A percentile compares a stretch with the other conserved stretches of the same genome.
phyloP scores from a whole-genome alignment of 192 early-diverging fungal genomes.

The Dispira simplex region DNA sequence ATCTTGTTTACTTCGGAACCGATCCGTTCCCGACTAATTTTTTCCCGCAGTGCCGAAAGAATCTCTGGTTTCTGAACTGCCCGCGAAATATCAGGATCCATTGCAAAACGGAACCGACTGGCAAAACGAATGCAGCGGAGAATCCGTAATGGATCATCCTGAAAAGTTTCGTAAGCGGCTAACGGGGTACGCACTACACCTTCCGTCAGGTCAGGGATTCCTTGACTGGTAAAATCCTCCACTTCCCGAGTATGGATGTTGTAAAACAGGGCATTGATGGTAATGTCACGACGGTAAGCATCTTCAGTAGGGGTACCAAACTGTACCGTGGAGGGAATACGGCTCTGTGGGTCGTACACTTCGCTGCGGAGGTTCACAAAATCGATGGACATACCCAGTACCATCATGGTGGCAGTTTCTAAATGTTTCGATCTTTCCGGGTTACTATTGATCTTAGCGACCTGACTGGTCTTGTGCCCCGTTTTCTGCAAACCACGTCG shows the following conservation, averaged over 20 bases:
- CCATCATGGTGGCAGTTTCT: slow-evolving; percentile 83
- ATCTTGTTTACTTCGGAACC: slow-evolving; percentile 91
- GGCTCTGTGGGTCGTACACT: slow-evolving; percentile 60
- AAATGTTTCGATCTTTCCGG: slow-evolving; percentile 95
- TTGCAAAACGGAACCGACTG: slow-evolving; percentile 64
- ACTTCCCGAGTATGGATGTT: slow-evolving; percentile 73
- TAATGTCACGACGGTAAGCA: slow-evolving; percentile 87
- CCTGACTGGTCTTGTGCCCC: slow-evolving; percentile 13
- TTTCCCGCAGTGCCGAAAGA: slow-evolving; percentile 44
- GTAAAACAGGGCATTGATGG: slow-evolving; percentile 96
- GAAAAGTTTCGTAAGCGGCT: slow-evolving; percentile 71
- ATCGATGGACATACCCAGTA: slow-evolving; percentile 69
- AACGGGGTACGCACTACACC: slow-evolving; percentile 85
- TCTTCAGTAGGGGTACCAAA: slow-evolving; percentile 90
- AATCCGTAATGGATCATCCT: slow-evolving; percentile 89
- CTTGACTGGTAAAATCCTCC: slow-evolving; percentile 75
- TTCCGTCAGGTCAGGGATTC: slow-evolving; percentile 51
- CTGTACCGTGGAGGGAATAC: slow-evolving; percentile 53
- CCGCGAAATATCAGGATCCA: slow-evolving; percentile 47
- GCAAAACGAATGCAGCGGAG: slow-evolving; percentile 91
- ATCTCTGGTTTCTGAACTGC: slow-evolving; percentile 40
- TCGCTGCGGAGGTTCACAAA: slow-evolving; percentile 95
- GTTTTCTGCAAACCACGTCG: slow-evolving; percentile 38
- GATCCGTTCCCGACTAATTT: slow-evolving; percentile 85
- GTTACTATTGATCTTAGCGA: slow-evolving; percentile 81